Percentiles rank a stretch among this genome's conserved stretches.
Conservation (phyloP, 2,329 filamentous ascomycete genomes). For the Talaromyces sp. region DNA sequence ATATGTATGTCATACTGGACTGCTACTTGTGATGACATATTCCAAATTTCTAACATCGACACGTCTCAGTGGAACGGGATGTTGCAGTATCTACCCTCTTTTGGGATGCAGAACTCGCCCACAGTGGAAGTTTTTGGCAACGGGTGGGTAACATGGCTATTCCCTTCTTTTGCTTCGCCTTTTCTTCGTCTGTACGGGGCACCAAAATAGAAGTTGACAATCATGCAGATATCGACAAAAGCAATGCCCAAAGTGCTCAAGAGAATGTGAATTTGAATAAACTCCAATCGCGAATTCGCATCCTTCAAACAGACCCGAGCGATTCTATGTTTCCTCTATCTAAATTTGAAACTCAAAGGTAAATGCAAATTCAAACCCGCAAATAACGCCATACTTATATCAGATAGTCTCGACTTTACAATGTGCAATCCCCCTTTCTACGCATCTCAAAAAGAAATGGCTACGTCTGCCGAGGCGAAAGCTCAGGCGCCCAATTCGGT, state of each 20-base stretch:
- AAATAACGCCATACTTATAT: not conserved
- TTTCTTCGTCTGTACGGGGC: not conserved
- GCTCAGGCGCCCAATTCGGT: constrained; percentile 68
- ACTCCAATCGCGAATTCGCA: constrained; percentile 64
- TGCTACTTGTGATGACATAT: not conserved
- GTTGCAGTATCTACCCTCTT: constrained; percentile 88
- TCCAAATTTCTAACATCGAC: constrained; percentile 16
- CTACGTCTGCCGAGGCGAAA: constrained; percentile 67
- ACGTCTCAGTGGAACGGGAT: constrained; percentile 75
- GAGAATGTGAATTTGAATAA: constrained; percentile 69
- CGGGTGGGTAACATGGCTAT: constrained; percentile 46
- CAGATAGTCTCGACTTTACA: constrained; percentile 69
- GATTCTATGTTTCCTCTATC: constrained; percentile 67
- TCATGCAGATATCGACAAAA: constrained; percentile 71
- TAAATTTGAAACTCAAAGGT: constrained; percentile 30
- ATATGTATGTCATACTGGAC: constrained; percentile 60
- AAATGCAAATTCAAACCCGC: not conserved
- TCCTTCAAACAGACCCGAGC: constrained; percentile 58
- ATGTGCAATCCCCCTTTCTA: constrained; percentile 98
- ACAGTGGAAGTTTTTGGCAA: constrained; percentile 72
- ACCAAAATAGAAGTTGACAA: constrained; percentile 1
- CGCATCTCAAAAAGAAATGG: constrained; percentile 69
- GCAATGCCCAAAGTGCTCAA: constrained; percentile 67
- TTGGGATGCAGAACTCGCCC: constrained; percentile 71
- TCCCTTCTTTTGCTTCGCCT: not conserved